Conservation (phyloP, 2,329 filamentous ascomycete species). For the Alternaria brassicicola region DNA sequence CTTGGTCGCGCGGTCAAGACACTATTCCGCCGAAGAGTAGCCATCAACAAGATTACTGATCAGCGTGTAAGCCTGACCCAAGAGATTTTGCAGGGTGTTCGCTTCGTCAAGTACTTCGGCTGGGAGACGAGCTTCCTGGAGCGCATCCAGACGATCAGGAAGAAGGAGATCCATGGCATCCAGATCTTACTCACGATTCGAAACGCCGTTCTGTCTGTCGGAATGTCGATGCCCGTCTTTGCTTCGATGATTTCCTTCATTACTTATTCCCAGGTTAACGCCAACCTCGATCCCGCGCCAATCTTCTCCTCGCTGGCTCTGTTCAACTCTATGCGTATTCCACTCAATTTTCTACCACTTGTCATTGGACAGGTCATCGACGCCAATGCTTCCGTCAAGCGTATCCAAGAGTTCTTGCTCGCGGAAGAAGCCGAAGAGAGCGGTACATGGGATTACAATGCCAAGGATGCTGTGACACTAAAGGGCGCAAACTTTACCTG, state of each 20-base stretch:
- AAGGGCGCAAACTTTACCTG: slow-evolving; percentile 81
- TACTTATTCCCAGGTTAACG: slow-evolving; percentile 69
- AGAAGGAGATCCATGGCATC: slow-evolving; percentile 79
- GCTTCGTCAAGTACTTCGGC: slow-evolving; percentile 96
- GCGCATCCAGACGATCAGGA: slow-evolving; percentile 74
- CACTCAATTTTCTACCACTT: slow-evolving; percentile 85
- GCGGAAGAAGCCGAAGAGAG: slow-evolving; percentile 85
- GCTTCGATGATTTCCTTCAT: slow-evolving; percentile 96
- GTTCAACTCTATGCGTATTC: slow-evolving; percentile 90
- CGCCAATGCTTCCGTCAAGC: slow-evolving; percentile 80
- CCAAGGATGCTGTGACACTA: slow-evolving; percentile 68
- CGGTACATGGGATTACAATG: slow-evolving; percentile 61
- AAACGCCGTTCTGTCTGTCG: slow-evolving; percentile 83
- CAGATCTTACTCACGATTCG: slow-evolving; percentile 82
- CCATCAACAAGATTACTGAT: slow-evolving; percentile 93
- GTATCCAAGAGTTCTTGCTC: slow-evolving; percentile 86
- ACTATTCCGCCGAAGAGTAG: slow-evolving; percentile 74
- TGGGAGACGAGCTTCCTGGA: slow-evolving; percentile 90
- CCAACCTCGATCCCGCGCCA: slow-evolving; percentile 72
- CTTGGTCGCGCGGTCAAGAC: slow-evolving; percentile 78
- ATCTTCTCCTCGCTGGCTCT: slow-evolving; percentile 93
- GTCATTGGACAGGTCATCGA: slow-evolving; percentile 90
- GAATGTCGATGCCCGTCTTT: slow-evolving; percentile 87
- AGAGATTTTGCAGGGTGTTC: slow-evolving; percentile 87
- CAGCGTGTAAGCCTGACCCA: slow-evolving; percentile 89